Conservation (phyloP, 805 yeast species). For the Saturnispora gosingensis region DNA sequence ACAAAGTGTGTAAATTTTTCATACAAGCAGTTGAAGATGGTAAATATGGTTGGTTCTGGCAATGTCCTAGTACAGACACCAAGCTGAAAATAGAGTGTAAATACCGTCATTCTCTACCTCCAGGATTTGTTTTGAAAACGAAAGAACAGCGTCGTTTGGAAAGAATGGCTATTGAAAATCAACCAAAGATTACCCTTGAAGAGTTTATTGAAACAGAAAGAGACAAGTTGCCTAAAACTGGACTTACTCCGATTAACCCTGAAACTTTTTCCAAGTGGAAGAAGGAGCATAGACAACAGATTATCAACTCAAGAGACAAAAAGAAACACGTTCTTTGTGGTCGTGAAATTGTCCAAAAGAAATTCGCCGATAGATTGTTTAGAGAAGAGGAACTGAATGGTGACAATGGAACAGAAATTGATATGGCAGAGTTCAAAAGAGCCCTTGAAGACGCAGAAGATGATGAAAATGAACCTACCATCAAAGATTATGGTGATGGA, state of each 20-base stretch:
- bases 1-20: conserved; percentile 86
- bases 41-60: conserved; percentile 99
- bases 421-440: conserved; percentile 47
- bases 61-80: conserved; percentile 89
- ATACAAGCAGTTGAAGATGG: conserved; percentile 96
- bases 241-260: conserved; percentile 78
- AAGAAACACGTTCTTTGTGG: conserved; percentile 40
- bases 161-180: conserved; percentile 69
- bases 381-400: conserved; percentile 41
- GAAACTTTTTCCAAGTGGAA: conserved; percentile 83
- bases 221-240: conserved; percentile 62
- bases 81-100: conserved; percentile 51
- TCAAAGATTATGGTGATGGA: conserved; percentile 74
- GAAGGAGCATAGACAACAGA: conserved; percentile 51
- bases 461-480: conserved; percentile 35
- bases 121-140: conserved; percentile 93
- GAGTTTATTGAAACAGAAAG: conserved; percentile 94
- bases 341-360: conserved; percentile 55
- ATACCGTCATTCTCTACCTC: conserved; percentile 91
- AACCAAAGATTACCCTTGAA: conserved; percentile 88
- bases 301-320: conserved; percentile 29
- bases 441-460: conserved; percentile 42
- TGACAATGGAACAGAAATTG: conserved; percentile 44
- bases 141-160: conserved; percentile 92
- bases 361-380: conserved; percentile 47